Percentiles rank a stretch among this genome's conserved stretches.
Conservation (phyloP, 73 alveolate genomes). For the Uronychia setigera region DNA sequence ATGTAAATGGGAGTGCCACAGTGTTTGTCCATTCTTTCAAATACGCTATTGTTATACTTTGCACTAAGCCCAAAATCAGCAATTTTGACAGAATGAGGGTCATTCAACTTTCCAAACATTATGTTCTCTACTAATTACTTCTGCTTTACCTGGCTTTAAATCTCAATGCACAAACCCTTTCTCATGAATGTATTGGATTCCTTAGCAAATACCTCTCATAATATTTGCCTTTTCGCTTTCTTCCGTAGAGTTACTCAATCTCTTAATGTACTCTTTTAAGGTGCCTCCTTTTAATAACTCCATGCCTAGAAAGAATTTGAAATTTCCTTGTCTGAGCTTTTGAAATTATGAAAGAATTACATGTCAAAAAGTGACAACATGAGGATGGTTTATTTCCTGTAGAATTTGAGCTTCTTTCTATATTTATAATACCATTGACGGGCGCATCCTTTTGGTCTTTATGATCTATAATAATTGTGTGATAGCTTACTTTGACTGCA, state of each 20-base stretch:
- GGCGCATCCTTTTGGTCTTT: too few species aligned
- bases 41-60: background rate
- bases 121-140: background rate
- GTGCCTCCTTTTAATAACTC: background rate
- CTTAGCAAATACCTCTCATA: background rate
- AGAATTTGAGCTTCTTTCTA: too few species aligned
- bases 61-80: background rate
- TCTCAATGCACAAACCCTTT: background rate
- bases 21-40: background rate
- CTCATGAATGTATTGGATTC: background rate
- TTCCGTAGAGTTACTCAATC: background rate
- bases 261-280: too few species aligned
- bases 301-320: background rate
- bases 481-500: too few species aligned
- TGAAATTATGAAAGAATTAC: background rate
- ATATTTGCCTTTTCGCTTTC: background rate
- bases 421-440: too few species aligned
- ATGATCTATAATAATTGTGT: too few species aligned
- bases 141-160: background rate
- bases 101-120: background rate
- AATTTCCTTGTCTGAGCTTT: background rate
- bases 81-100: background rate
- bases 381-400: too few species aligned
- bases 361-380: background rate
- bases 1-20: background rate